Base-by-base conservation (phyloP, 169 alveolate species). In the Cystoisospora suis region DNA sequence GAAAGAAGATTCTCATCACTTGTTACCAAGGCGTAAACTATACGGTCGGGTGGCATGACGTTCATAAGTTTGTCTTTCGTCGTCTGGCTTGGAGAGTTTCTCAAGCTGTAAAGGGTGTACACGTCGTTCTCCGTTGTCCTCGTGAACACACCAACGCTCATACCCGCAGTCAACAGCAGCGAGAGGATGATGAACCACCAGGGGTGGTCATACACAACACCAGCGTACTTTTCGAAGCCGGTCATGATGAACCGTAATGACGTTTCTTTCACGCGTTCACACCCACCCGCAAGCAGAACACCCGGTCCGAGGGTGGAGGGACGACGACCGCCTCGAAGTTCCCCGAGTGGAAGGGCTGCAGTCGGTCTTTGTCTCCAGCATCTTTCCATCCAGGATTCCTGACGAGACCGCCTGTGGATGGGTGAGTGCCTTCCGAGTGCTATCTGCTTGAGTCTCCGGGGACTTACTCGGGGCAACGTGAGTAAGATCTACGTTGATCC, bases 31-130 rank as follows among this genome's bases (percentile, higher is more conserved):
- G 61, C 42, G 65, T 53, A 59, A n/a, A 49, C 32, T n/a, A 83
- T 32, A 32, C 89, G 80, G 15, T 44, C 53, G 3, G 89, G 89
- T 27, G 56, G 70, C 47, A 83, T 27, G 1, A 59, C 72, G 38
- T 4, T 0, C 32, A 49, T 40, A 29, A 83, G 45, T 0, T 49
- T 56, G 27, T 83, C 58, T 7, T 65, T 65, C 7, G 72, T 36
- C 15, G 32, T 32, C 9, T 83, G 89, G 29, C 81, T 58, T 38
- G 89, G 80, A 36, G 89, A 65, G n/a, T 44, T 61, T 59, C 42
- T 29, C 38, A 49, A 53, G 72, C 89, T 83, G 89, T 83, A 83
- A 38, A 83, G 44, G 72, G 32, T 56, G 89, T 49, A 83, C 75
- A 58, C 72, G 61, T 83, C 89, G 23, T 7, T 42, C 32, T 83